These are phyloP conservation scores for Tylopilus vinaceipallidus DNA, from an alignment of 768 basidiomycete genomes.

Conservation along the genomic window DNA sequence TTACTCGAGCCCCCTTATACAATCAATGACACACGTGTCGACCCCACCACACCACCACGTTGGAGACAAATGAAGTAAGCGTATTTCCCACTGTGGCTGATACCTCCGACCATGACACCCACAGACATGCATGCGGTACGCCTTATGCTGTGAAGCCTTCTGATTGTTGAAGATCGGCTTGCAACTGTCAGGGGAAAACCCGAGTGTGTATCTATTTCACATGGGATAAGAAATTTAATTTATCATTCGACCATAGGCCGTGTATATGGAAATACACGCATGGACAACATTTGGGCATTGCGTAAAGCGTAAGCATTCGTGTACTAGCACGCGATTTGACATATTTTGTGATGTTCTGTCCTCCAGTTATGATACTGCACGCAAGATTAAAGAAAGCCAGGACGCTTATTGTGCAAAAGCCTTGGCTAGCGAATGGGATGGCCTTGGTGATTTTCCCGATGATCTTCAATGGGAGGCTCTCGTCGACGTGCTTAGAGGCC, in stretches of 20 bases:
- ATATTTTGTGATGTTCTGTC: slow-evolving; percentile 1
- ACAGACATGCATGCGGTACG: slow-evolving; percentile 60
- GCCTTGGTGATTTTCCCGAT: slow-evolving; percentile 61
- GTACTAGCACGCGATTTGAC: not conserved
- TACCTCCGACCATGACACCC: slow-evolving; percentile 3
- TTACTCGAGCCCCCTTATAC: slow-evolving; percentile 77
- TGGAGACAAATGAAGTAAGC: slow-evolving; percentile 84
- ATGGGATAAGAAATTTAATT: not conserved
- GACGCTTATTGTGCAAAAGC: slow-evolving; percentile 51
- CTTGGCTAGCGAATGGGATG: slow-evolving; percentile 37
- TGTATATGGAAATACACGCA: slow-evolving; percentile 38
- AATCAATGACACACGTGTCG: slow-evolving; percentile 46
- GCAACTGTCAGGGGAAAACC: slow-evolving; percentile 56
- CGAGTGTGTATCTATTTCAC: slow-evolving; percentile 29
- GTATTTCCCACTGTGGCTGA: not conserved
- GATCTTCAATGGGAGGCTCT: slow-evolving; percentile 71
- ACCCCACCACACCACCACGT: slow-evolving; percentile 43
- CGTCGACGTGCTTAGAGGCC: slow-evolving; percentile 81
- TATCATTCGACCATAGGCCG: slow-evolving; percentile 13
- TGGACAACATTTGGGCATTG: slow-evolving; percentile 52
- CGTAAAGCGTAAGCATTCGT: slow-evolving; percentile 43
- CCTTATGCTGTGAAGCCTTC: too few relatives aligned
- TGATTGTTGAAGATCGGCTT: too few relatives aligned
- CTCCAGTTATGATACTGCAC: slow-evolving; percentile 52
- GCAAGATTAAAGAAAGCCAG: slow-evolving; percentile 51